Evolutionary conservation across 2,329 filamentous ascomycete species (phyloP).

Genomic region (Hymenoscyphus linearis): DNA sequence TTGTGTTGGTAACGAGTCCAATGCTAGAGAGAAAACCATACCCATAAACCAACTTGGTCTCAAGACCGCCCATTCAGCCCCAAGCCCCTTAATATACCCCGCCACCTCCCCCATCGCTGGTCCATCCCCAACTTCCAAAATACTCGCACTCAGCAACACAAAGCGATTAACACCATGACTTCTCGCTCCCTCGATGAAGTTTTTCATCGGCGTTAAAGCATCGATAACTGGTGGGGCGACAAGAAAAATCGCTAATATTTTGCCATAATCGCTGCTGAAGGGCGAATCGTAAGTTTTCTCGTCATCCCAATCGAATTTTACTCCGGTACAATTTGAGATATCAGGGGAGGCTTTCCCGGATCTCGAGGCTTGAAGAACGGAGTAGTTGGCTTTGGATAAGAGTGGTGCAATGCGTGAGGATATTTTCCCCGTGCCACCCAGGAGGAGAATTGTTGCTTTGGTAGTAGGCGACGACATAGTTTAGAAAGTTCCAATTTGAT

Average conservation of each 20-base stretch:
- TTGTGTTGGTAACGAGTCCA: background rate
- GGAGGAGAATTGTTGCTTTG: slow-evolving; percentile 34
- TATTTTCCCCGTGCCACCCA: slow-evolving; percentile 43
- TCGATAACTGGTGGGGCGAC: slow-evolving; percentile 35
- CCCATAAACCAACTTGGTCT: slow-evolving; percentile 46
- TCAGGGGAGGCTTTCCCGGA: slow-evolving; percentile 27
- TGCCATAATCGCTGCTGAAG: slow-evolving; percentile 22
- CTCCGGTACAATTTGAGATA: slow-evolving; percentile 18
- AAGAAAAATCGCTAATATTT: slow-evolving; percentile 38
- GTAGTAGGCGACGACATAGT: slow-evolving; percentile 4
- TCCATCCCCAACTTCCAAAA: slow-evolving; percentile 34
- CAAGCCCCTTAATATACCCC: slow-evolving; percentile 35
- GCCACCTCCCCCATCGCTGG: slow-evolving; percentile 35
- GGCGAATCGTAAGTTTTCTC: slow-evolving; percentile 35
- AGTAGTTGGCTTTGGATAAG: slow-evolving; percentile 29
- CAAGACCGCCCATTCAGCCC: slow-evolving; percentile 40
- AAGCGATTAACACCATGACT: slow-evolving; percentile 37
- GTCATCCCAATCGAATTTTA: slow-evolving; percentile 43
- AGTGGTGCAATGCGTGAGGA: slow-evolving; percentile 36
- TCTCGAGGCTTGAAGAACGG: slow-evolving; percentile 37
- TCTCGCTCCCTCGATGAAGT: slow-evolving; percentile 39
- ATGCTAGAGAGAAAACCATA: slow-evolving; percentile 20
- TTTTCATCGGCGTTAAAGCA: slow-evolving; percentile 32
- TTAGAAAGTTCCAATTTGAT: background rate
- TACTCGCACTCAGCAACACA: slow-evolving; percentile 39